phyloP scores from a whole-genome alignment of 179 eudicot genomes.

The Beta macrorhiza region DNA sequence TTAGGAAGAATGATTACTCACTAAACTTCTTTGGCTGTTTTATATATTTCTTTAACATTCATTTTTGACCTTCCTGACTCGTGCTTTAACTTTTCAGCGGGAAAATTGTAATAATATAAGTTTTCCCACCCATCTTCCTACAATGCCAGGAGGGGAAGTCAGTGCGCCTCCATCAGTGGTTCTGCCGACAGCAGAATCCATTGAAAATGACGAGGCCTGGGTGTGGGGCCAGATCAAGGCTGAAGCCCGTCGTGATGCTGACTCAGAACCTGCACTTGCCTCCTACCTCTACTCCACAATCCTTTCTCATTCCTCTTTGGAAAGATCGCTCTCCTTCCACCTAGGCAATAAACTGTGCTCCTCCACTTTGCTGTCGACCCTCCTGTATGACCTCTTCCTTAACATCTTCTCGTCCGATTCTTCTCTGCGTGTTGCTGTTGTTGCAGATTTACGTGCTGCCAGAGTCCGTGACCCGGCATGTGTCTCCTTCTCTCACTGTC shows the following conservation, averaged over 20 bases:
- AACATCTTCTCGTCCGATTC: conserved; percentile 53
- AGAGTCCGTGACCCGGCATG: conserved; percentile 82
- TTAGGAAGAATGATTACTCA: neutral
- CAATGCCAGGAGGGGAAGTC: conserved; percentile 20
- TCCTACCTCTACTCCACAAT: conserved; percentile 86
- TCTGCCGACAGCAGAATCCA: conserved; percentile 19
- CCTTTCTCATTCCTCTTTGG: conserved; percentile 72
- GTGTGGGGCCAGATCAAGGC: conserved; percentile 70
- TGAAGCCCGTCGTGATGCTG: conserved; percentile 81
- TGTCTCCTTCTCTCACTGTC: conserved; percentile 72
- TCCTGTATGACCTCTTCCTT: conserved; percentile 77
- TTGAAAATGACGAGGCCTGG: conserved; percentile 42
- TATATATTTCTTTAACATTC: neutral
- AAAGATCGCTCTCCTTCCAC: conserved; percentile 76
- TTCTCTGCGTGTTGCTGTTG: conserved; percentile 57
- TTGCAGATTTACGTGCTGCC: conserved; percentile 76
- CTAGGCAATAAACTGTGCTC: conserved; percentile 85
- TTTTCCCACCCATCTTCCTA: conserved; percentile 1
- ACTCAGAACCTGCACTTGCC: conserved; percentile 74
- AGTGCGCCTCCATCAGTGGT: conserved; percentile 16
- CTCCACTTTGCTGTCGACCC: conserved; percentile 84
- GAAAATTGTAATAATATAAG: neutral
- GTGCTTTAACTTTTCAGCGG: neutral
- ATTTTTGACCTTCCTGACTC: neutral
- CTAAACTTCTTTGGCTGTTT: neutral